Evolutionary conservation across 2,329 filamentous ascomycete genomes (phyloP).

Genomic region (Exophiala oligosperma): DNA sequence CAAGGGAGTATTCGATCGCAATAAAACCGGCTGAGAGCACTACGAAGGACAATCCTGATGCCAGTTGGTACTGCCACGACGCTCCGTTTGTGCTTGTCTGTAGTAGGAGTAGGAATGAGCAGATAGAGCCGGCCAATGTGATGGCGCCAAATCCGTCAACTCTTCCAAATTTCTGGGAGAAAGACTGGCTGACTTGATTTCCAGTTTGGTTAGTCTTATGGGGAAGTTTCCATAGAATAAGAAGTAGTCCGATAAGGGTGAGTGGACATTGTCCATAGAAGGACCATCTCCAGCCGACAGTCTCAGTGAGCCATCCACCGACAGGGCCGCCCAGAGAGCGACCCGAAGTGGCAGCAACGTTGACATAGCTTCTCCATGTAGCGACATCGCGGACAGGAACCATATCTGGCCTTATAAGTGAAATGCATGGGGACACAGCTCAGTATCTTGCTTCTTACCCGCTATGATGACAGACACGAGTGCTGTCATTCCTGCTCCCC

Average conservation of each 20-base stretch:
- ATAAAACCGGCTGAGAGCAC: slow-evolving; percentile 29
- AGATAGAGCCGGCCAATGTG: slow-evolving; percentile 46
- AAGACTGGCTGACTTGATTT: background rate
- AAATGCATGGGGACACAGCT: no score
- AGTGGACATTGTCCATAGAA: slow-evolving; percentile 60
- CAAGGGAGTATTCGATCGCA: slow-evolving; percentile 35
- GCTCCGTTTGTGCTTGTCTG: slow-evolving; percentile 40
- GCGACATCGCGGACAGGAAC: slow-evolving; percentile 53
- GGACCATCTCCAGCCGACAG: slow-evolving; percentile 66
- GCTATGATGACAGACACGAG: slow-evolving; percentile 49
- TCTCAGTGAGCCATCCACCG: slow-evolving; percentile 62
- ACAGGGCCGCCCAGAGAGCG: slow-evolving; percentile 54
- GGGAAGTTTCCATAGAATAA: slow-evolving; percentile 48
- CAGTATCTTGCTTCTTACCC: no score
- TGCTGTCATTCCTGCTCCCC: slow-evolving; percentile 46
- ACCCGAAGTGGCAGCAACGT: slow-evolving; percentile 51
- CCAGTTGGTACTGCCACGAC: background rate
- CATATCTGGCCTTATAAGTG: slow-evolving; percentile 36
- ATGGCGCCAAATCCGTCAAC: slow-evolving; percentile 61
- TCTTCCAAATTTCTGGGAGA: slow-evolving; percentile 42
- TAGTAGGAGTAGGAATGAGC: slow-evolving; percentile 47
- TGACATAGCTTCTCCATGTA: slow-evolving; percentile 51
- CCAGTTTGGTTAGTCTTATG: background rate
- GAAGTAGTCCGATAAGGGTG: slow-evolving; percentile 51
- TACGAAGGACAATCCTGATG: slow-evolving; percentile 6